Conservation (phyloP, 257 asterid genomes). For the Solanum chiquidenum region DNA sequence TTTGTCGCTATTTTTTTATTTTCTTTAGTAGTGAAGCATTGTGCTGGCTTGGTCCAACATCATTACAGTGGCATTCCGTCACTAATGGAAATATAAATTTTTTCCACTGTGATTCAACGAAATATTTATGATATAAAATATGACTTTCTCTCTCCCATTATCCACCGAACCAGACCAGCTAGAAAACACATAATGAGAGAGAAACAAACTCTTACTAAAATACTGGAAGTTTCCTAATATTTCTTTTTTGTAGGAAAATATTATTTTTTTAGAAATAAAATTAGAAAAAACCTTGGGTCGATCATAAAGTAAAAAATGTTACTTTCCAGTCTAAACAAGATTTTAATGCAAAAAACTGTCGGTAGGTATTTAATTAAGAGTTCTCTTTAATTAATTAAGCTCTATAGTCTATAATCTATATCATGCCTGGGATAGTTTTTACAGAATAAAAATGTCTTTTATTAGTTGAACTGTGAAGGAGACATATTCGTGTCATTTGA, state of each 20-base stretch:
- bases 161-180: no score
- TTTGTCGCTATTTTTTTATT: no score
- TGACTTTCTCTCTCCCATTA: rapidly evolving
- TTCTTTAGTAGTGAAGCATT: neutral
- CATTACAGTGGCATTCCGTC: neutral
- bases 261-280: no score
- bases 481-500: neutral
- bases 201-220: no score
- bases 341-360: neutral
- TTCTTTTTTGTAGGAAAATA: no score
- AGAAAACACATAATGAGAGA: no score
- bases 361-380: neutral
- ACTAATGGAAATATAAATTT: no score
- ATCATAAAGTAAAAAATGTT: neutral
- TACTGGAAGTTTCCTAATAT: no score
- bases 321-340: neutral
- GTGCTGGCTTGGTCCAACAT: neutral
- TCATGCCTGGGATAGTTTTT: neutral
- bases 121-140: no score
- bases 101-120: neutral
- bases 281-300: neutral
- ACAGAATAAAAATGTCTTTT: neutral
- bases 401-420: neutral
- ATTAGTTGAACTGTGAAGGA: neutral
- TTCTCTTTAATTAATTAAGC: neutral